phyloP scores from a whole-genome alignment of 306 rosid species.

The Ceratonia siliqua region DNA sequence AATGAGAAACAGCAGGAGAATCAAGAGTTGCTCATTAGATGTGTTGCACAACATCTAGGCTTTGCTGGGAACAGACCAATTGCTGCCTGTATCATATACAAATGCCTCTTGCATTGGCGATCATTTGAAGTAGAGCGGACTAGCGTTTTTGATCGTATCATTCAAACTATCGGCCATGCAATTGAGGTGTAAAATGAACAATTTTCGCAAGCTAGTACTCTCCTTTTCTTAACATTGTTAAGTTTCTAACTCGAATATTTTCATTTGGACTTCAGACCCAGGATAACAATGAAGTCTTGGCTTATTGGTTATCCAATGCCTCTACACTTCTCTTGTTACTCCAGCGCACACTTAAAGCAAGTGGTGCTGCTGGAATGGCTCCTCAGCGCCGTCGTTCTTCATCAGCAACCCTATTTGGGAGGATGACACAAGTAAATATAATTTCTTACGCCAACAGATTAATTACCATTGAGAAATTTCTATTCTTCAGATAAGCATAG shows the following conservation, averaged over 20 bases:
- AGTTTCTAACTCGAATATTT: conserved; percentile 29
- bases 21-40: conserved; percentile 64
- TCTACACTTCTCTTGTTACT: conserved; percentile 63
- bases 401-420: conserved; percentile 59
- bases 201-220: conserved; percentile 14
- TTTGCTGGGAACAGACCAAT: conserved; percentile 59
- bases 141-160: conserved; percentile 59
- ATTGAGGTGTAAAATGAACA: conserved; percentile 53
- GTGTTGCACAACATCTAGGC: conserved; percentile 54
- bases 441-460: conserved; percentile 30
- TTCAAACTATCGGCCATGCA: conserved; percentile 59
- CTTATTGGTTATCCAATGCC: conserved; percentile 63
- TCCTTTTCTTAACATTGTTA: conserved; percentile 1
- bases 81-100: conserved; percentile 61
- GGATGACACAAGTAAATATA: conserved; percentile 58
- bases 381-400: conserved; percentile 68
- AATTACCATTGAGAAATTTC: background rate
- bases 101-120: conserved; percentile 69
- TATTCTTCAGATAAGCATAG: conserved; percentile 27
- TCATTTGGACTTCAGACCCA: conserved; percentile 48
- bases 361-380: conserved; percentile 71
- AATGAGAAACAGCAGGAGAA: conserved; percentile 73
- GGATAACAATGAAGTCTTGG: conserved; percentile 59
- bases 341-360: conserved; percentile 66
- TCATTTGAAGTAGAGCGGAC: conserved; percentile 71